Evolutionary conservation across 2,329 filamentous ascomycete species (phyloP), one percentile per base, ranked within the genome.

Genomic region (Neonectria punicea): DNA sequence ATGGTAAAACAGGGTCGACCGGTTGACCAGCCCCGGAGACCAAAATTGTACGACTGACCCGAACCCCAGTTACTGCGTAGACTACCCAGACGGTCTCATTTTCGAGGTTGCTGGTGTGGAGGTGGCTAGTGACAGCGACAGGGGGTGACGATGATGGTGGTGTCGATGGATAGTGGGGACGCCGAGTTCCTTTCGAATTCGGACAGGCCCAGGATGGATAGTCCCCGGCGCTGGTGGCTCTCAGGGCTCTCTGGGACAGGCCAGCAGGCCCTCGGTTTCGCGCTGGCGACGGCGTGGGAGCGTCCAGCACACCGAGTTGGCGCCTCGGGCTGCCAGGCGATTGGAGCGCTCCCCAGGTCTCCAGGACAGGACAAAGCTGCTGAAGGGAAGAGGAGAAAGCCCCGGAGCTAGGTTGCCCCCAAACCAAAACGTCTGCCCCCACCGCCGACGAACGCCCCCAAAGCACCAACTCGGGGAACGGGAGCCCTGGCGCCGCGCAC

Each of bases 71-170:
- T 25, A 25, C 25, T 25, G 25, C 25, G 25, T 25, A 25, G 25
- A 25, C 73, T 43, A 20, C 39, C 39, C 39, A 71, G 62, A 65
- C 69, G 60, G 68, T 74, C 70, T 73, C 72, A 67, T 70, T 74
- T 68, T 70, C 67, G 70, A 73, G 61, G 73, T 74, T 68, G 65
- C 70, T 72, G 72, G 71, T 74, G 73, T 74, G 73, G 73, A 74
- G 73, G 73, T 74, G 73, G 73, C 73, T 74, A 74, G 73, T 74
- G 73, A 73, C 66, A 72, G 70, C 54, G 71, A 71, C 73, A 63
- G 73, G 73, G 73, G 70, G 56, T 57, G 63, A 70, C 69, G 71
- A 73, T 71, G 70, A 72, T 70, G 70, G 70, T 74, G 72, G 72
- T 74, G 72, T 74, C 71, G 72, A 74, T 71, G 67, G 61, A 63